Evolutionary conservation across 2,329 filamentous ascomycete species (phyloP), one percentile per base, ranked within the genome.

Genomic region (Plenodomus tracheiphilus): DNA sequence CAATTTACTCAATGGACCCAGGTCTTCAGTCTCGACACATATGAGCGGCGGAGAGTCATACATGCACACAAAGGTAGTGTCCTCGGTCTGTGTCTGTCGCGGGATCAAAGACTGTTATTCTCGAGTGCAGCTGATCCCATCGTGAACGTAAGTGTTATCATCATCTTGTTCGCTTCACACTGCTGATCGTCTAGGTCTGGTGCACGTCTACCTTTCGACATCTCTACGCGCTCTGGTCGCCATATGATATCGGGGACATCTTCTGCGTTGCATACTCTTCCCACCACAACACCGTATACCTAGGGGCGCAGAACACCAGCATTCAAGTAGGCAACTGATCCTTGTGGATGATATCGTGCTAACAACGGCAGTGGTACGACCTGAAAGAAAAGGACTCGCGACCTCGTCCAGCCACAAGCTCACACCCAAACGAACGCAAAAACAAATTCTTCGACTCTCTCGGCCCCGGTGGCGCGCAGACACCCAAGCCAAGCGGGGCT

Each of bases 361-460:
- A 30, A 64, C 48, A 19, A 7, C n/a, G 22, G 28, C 38, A 82
- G 79, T 99, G 94, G 94, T 88, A 91, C 61, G 82, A 86, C 56
- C 76, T 96, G 46, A 83, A 83, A 61, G 83, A 89, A 54, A 81
- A 84, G 19, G 77, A 80, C 22, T 74, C 80, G 18, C 77, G 81
- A 58, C 87, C 82, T 16, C 75, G 78, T 3, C 84, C 82, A 43
- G 84, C 84, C 50, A 85, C 84, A 8, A 79, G 83, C 9, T 83
- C 83, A 36, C 91, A 93, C 58, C 89, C 89, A 0, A 87, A 88
- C 28, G 82, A 86, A 52, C 82, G 91, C 34, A 88, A 88, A 53
- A 91, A 96, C 70, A 83, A 88, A 19, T 97, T 97, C 76, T 97
- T 97, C 68, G 93, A 97, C 72, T 96, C 92, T 0, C 82, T 85